phyloP scores from a whole-genome alignment of 2,329 filamentous ascomycete species.

The Penicillium sp. region DNA sequence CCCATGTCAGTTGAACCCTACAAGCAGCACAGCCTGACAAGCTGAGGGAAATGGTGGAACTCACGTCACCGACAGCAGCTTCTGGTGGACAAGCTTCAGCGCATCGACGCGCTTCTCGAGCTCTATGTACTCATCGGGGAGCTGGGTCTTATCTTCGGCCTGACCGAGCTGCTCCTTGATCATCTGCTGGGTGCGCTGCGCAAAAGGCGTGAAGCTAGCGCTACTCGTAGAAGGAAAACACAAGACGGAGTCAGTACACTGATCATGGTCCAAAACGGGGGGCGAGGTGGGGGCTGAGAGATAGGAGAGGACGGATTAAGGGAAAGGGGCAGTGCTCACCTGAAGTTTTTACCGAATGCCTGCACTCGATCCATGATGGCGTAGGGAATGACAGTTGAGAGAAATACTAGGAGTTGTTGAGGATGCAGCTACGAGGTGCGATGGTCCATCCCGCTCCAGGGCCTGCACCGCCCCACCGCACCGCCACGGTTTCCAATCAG shows the following conservation, averaged over 20 bases:
- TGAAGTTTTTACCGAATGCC: slow-evolving; percentile 69
- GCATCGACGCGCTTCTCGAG: slow-evolving; percentile 98
- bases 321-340: slow-evolving; percentile 46
- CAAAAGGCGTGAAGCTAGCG: slow-evolving; percentile 85
- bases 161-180: slow-evolving; percentile 97
- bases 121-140: slow-evolving; percentile 95
- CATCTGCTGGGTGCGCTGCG: slow-evolving; percentile 91
- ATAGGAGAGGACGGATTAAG: background rate
- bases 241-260: slow-evolving; percentile 33
- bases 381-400: slow-evolving; percentile 1
- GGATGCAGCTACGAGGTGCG: slow-evolving; percentile 12
- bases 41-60: slow-evolving; percentile 28
- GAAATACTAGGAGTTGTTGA: slow-evolving; percentile 9
- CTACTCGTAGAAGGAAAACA: slow-evolving; percentile 57
- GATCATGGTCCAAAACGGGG: slow-evolving; percentile 14
- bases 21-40: background rate
- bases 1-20: background rate
- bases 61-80: slow-evolving; percentile 94
- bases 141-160: slow-evolving; percentile 95
- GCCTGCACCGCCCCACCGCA: slow-evolving; percentile 27
- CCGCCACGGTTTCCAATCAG: slow-evolving; percentile 25
- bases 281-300: slow-evolving; percentile 1
- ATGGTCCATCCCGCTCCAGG: slow-evolving; percentile 9
- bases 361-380: slow-evolving; percentile 65
- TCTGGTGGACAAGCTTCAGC: slow-evolving; percentile 93